Evolutionary conservation across 1,139 yeast species (phyloP).

Genomic region (Eremothecium coryli): DNA sequence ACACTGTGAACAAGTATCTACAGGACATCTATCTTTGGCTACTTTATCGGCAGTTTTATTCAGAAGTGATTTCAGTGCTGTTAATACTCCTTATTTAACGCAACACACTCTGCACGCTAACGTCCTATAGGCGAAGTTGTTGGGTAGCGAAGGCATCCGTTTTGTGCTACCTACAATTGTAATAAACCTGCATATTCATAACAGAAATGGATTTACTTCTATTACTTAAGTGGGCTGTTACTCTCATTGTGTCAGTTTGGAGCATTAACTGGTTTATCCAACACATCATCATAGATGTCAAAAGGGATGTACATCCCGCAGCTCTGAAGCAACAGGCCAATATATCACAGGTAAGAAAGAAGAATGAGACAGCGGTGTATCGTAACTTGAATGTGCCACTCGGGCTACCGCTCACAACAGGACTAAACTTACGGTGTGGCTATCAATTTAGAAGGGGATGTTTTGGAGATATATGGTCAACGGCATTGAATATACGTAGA

Average conservation of each 20-base stretch:
- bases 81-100: too few species aligned
- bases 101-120: too few species aligned
- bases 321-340: conserved; percentile 55
- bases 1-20: too few species aligned
- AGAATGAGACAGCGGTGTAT: conserved; percentile 54
- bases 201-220: conserved; percentile 1
- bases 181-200: too few species aligned
- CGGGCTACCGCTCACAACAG: conserved; percentile 54
- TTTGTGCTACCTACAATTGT: too few species aligned
- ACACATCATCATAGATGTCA: conserved; percentile 25
- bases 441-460: conserved; percentile 63
- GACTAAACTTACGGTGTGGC: conserved; percentile 52
- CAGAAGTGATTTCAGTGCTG: too few species aligned
- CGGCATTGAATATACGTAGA: conserved; percentile 28
- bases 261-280: conserved; percentile 16
- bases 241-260: neutral
- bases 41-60: too few species aligned
- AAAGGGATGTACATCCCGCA: conserved; percentile 45
- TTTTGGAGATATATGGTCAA: conserved; percentile 55
- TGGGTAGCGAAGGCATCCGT: too few species aligned
- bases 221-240: conserved; percentile 2
- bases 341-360: conserved; percentile 46
- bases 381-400: conserved; percentile 56
- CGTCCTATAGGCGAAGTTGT: too few species aligned
- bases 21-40: too few species aligned